These are phyloP conservation scores for Priceomyces haplophilus DNA, from an alignment of 805 yeast species.

Conservation along the genomic window DNA sequence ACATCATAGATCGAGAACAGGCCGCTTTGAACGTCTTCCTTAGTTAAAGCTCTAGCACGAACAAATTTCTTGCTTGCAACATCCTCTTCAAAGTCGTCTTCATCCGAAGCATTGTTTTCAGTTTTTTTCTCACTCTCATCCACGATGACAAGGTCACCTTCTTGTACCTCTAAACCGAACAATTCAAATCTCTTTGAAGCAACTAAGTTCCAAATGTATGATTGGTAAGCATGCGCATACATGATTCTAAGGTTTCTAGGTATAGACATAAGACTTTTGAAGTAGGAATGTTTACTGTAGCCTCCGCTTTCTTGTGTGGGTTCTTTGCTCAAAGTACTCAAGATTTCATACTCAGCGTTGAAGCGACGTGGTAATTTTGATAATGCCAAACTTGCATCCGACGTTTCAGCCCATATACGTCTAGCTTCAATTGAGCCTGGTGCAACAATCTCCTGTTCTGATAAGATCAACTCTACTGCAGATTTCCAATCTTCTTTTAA, in stretches of 20 bases:
- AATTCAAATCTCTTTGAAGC: slow-evolving; percentile 72
- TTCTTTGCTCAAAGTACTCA: slow-evolving; percentile 57
- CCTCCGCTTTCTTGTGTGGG: slow-evolving; percentile 43
- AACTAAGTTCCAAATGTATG: slow-evolving; percentile 89
- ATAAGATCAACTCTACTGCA: slow-evolving; percentile 73
- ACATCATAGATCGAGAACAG: slow-evolving; percentile 73
- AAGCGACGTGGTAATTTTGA: slow-evolving; percentile 83
- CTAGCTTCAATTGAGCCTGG: slow-evolving; percentile 86
- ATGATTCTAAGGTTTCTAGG: slow-evolving; percentile 90
- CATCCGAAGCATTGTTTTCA: slow-evolving; percentile 10
- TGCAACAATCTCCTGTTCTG: slow-evolving; percentile 80
- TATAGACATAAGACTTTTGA: slow-evolving; percentile 79
- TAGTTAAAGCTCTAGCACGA: slow-evolving; percentile 72
- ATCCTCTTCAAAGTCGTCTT: slow-evolving; percentile 66
- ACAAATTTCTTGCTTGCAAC: slow-evolving; percentile 52
- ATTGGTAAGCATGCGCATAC: slow-evolving; percentile 97
- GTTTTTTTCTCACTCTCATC: slow-evolving; percentile 19
- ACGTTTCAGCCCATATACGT: slow-evolving; percentile 71
- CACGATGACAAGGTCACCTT: slow-evolving; percentile 72
- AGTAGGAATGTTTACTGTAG: slow-evolving; percentile 54
- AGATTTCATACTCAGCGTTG: slow-evolving; percentile 75
- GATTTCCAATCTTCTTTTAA: slow-evolving; percentile 72
- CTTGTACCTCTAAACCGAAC: slow-evolving; percentile 67
- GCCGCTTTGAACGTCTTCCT: slow-evolving; percentile 61
- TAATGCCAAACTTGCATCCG: slow-evolving; percentile 62